A percentile compares a stretch with the other conserved stretches of the same genome.
Evolutionary conservation across 176 grass and related monocot species (phyloP).

Genomic region (Cenchrus americanus): DNA sequence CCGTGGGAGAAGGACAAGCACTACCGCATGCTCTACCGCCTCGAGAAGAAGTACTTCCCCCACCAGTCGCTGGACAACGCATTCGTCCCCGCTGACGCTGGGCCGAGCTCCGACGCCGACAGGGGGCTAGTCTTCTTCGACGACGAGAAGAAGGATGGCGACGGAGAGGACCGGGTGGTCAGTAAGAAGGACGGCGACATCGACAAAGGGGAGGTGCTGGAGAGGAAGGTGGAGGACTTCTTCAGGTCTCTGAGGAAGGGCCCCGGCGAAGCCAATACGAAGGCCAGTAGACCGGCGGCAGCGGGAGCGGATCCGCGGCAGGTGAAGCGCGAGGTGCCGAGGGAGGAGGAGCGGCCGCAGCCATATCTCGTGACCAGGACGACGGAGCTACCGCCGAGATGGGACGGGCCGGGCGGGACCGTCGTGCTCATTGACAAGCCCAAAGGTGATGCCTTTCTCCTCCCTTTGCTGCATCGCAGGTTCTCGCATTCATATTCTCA

Average conservation of each 20-base stretch:
- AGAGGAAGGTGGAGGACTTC: conserved; percentile 94
- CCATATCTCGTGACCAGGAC: conserved; percentile 70
- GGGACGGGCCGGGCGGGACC: conserved; percentile 78
- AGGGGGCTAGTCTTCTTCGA: conserved; percentile 86
- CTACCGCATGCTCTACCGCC: conserved; percentile 93
- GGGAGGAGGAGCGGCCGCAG: conserved; percentile 40
- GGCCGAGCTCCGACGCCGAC: conserved; percentile 39
- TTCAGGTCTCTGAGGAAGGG: conserved; percentile 86
- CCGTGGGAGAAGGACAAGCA: conserved; percentile 99
- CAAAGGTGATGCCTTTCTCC: conserved; percentile 56
- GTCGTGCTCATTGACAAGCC: conserved; percentile 94
- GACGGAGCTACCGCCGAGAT: conserved; percentile 83
- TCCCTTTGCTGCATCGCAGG: neutral
- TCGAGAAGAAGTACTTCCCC: conserved; percentile 99
- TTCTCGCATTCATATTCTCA: neutral
- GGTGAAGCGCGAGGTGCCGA: conserved; percentile 24
- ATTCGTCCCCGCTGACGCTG: conserved; percentile 56
- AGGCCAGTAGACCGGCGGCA: conserved; percentile 21
- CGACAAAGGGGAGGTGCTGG: conserved; percentile 58
- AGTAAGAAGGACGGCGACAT: neutral
- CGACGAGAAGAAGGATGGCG: conserved; percentile 38
- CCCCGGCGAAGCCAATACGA: conserved; percentile 19
- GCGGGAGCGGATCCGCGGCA: conserved; percentile 12
- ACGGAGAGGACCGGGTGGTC: neutral
- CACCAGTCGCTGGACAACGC: conserved; percentile 94